A percentile compares a stretch with the other conserved stretches of the same genome.
Conservation (phyloP, 75 land plant species). For the Cunninghamia lanceolata region DNA sequence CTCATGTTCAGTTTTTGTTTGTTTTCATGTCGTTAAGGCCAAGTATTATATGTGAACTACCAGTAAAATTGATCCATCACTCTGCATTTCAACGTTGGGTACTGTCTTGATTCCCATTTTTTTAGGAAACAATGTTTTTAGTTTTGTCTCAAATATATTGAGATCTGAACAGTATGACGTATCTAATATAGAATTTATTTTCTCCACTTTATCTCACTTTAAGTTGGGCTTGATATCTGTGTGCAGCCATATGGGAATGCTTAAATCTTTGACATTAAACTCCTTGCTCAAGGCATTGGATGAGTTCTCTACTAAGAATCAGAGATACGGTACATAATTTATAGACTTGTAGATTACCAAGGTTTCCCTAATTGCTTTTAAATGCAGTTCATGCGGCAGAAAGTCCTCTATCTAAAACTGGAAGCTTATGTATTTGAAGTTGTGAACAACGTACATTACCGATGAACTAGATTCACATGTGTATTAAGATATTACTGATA, state of each 20-base stretch:
- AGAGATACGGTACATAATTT: conserved; percentile 8
- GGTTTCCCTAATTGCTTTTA: not conserved
- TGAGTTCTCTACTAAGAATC: conserved; percentile 8
- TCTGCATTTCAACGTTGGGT: not conserved
- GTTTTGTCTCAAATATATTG: not conserved
- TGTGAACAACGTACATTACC: not conserved
- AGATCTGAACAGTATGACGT: not conserved
- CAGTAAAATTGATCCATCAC: not conserved
- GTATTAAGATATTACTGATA: not conserved
- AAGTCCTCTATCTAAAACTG: not conserved
- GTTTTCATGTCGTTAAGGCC: not conserved
- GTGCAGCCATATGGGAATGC: conserved; percentile 13
- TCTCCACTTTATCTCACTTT: not conserved
- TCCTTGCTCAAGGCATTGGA: conserved; percentile 5
- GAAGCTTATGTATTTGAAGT: not conserved
- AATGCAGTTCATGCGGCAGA: not conserved
- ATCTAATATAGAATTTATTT: not conserved
- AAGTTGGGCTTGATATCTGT: not conserved
- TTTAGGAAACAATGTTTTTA: not conserved
- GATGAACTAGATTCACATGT: not conserved
- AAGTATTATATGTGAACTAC: not conserved
- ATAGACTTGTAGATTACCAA: not conserved
- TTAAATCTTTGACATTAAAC: conserved; percentile 6
- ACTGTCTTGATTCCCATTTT: not conserved
- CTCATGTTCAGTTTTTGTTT: not conserved